A percentile compares a stretch with the other conserved stretches of the same genome.
Conservation (phyloP, 2,329 filamentous ascomycete species). For the Cladosporium sphaerospermum region DNA sequence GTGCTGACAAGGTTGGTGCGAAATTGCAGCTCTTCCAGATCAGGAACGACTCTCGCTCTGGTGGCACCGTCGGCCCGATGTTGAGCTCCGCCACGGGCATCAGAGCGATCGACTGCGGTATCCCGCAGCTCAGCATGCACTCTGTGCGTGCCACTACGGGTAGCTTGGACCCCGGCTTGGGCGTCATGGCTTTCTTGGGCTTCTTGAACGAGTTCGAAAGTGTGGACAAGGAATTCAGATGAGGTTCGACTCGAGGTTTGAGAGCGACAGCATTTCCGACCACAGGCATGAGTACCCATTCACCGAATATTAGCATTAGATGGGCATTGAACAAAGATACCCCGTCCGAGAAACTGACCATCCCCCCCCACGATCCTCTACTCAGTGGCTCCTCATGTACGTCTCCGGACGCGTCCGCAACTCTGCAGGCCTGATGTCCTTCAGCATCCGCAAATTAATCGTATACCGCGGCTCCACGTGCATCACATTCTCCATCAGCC, state of each 20-base stretch:
- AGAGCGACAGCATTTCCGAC: too few relatives aligned
- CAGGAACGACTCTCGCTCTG: conserved; percentile 80
- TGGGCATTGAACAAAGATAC: background rate
- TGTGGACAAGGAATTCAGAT: conserved; percentile 72
- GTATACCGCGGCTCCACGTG: conserved; percentile 14
- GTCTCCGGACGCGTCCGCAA: conserved; percentile 14
- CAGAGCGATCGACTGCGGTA: conserved; percentile 76
- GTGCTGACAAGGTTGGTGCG: conserved; percentile 67
- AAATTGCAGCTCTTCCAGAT: conserved; percentile 89
- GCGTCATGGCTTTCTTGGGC: conserved; percentile 80
- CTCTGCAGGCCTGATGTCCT: conserved; percentile 19
- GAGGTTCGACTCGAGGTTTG: too few relatives aligned
- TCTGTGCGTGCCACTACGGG: conserved; percentile 85
- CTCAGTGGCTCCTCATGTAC: conserved; percentile 15
- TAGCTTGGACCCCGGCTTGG: conserved; percentile 75
- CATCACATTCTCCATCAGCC: conserved; percentile 14
- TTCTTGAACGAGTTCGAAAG: conserved; percentile 82
- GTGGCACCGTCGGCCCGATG: conserved; percentile 93
- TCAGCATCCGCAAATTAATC: conserved; percentile 26
- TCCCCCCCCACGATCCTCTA: background rate
- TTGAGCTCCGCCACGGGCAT: conserved; percentile 75
- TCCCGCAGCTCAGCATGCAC: conserved; percentile 93
- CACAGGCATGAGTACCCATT: too few relatives aligned
- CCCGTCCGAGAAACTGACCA: background rate
- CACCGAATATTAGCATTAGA: background rate